Evolutionary conservation across 371 early-diverging fungal species (phyloP).

Genomic region (Amoeboaphelidium protococcarum): DNA sequence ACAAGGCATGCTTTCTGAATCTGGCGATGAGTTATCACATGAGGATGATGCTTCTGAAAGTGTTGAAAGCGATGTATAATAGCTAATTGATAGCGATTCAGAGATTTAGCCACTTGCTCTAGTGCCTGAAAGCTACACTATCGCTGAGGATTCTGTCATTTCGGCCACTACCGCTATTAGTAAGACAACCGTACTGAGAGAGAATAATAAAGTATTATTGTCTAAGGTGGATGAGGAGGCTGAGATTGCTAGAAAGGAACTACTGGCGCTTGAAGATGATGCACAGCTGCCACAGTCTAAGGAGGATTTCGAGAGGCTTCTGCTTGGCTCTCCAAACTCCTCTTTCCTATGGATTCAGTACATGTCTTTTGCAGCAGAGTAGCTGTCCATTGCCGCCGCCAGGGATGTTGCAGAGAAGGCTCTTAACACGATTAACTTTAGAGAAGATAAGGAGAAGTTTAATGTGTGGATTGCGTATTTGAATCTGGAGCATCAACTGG

Average conservation of each 20-base stretch:
- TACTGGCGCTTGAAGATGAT: slow-evolving; percentile 10
- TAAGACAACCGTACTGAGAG: no score
- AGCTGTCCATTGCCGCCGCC: slow-evolving; percentile 68
- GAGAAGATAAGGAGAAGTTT: slow-evolving; percentile 78
- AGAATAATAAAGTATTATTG: no score
- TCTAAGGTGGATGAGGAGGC: no score
- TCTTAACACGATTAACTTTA: slow-evolving; percentile 60
- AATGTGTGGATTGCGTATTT: slow-evolving; percentile 83
- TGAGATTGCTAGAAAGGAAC: no score
- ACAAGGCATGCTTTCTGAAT: not conserved
- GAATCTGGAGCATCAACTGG: slow-evolving; percentile 80
- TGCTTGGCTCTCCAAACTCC: slow-evolving; percentile 78
- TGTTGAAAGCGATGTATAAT: no score
- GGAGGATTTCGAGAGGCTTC: slow-evolving; percentile 53
- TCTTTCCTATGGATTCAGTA: slow-evolving; percentile 92
- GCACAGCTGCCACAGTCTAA: slow-evolving; percentile 14
- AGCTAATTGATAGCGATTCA: no score
- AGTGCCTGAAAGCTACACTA: no score
- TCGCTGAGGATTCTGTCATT: no score
- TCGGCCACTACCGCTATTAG: no score
- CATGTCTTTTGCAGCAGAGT: slow-evolving; percentile 79
- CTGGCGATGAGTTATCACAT: slow-evolving; percentile 3
- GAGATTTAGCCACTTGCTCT: no score
- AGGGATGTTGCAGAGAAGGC: slow-evolving; percentile 77
- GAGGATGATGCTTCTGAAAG: not conserved